phyloP scores from a whole-genome alignment of 306 rosid genomes.

The Argentina anserina region DNA sequence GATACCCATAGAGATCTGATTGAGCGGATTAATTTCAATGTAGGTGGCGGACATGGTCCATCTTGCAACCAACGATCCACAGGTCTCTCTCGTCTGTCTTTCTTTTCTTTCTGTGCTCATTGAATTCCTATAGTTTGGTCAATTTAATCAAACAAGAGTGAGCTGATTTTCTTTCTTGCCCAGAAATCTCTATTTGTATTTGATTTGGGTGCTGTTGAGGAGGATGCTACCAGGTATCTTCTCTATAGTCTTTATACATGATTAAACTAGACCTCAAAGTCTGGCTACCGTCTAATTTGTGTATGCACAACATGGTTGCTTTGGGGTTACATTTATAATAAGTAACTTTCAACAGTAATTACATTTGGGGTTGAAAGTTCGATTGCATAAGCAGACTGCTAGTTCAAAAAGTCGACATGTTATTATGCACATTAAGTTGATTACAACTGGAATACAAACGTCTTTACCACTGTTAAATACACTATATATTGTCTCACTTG shows the following conservation, averaged over 20 bases:
- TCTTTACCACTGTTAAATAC: neutral
- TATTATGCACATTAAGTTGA: neutral
- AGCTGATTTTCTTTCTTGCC: neutral
- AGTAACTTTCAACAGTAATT: too few relatives aligned
- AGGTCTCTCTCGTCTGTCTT: conserved; percentile 18
- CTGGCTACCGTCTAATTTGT: neutral
- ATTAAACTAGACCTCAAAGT: too few relatives aligned
- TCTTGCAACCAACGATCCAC: conserved; percentile 23
- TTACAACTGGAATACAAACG: neutral
- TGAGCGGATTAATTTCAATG: neutral
- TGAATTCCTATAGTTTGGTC: neutral
- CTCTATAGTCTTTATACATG: neutral
- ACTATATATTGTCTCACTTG: neutral
- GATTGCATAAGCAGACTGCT: neutral
- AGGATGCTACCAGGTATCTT: conserved; percentile 62
- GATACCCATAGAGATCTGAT: neutral
- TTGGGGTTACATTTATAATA: too few relatives aligned
- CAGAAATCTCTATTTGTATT: conserved; percentile 55
- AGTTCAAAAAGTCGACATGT: neutral
- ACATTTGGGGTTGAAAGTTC: neutral
- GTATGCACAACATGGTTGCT: too few relatives aligned
- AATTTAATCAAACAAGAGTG: neutral
- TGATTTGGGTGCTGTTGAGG: conserved; percentile 83
- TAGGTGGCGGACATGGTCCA: conserved; percentile 32
- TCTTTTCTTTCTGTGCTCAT: neutral